These are phyloP conservation scores for Globisporangium echinulatum DNA, from an alignment of 352 stramenopile genomes.

Conservation along the genomic window DNA sequence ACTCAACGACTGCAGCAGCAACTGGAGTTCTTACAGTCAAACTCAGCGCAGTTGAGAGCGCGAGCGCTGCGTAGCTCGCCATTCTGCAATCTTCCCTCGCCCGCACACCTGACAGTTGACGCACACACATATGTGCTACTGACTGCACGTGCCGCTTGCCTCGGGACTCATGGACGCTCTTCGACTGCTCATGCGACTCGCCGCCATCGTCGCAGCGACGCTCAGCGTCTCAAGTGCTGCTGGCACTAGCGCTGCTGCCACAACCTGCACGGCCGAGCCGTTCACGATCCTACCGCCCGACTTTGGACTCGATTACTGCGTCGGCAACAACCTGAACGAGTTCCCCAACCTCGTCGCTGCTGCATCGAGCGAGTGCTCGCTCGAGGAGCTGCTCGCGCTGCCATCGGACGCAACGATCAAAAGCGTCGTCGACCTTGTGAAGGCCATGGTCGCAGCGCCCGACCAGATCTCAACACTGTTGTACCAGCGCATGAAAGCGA, in stretches of 20 bases:
- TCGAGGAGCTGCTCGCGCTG: slow-evolving; percentile 35
- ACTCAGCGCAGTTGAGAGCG: no score
- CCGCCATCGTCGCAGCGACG: not conserved
- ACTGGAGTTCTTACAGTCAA: no score
- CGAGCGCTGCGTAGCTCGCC: no score
- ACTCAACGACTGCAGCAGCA: no score
- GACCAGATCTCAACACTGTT: slow-evolving; percentile 13
- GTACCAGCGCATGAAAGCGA: slow-evolving; percentile 14
- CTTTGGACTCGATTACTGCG: slow-evolving; percentile 34
- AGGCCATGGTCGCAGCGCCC: slow-evolving; percentile 23
- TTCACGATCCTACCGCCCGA: slow-evolving; percentile 28
- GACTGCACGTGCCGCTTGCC: no score
- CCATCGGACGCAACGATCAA: slow-evolving; percentile 16
- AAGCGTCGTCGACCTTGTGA: slow-evolving; percentile 32
- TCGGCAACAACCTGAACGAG: slow-evolving; percentile 41
- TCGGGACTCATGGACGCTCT: no score
- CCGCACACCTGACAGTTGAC: no score
- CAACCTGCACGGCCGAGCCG: slow-evolving; percentile 37
- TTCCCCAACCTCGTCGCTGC: slow-evolving; percentile 30
- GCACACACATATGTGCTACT: no score
- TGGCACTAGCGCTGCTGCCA: slow-evolving; percentile 9
- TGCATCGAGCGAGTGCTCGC: slow-evolving; percentile 30
- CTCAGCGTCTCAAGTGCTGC: not conserved
- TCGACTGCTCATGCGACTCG: not conserved
- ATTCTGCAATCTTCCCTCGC: no score